Percentiles rank a stretch among this genome's conserved stretches.
Evolutionary conservation across 495 filamentous ascomycete genomes (phyloP).

Genomic region (Darksidea phi): DNA sequence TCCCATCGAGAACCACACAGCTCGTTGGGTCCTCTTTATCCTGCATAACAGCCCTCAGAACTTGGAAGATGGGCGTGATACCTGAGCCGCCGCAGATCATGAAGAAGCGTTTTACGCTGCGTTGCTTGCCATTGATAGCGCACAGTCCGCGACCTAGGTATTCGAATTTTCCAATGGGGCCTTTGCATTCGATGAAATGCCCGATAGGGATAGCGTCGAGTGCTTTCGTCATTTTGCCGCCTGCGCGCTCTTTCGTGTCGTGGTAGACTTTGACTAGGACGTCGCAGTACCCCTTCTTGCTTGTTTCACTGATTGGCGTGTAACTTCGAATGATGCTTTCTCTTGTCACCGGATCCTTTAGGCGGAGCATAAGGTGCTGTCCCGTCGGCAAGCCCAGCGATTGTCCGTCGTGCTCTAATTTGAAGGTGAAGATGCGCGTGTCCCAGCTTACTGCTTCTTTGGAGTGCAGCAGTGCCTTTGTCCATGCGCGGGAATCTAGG

Average conservation of each 20-base stretch:
- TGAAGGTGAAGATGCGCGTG: slow-evolving; percentile 79
- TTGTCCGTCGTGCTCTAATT: slow-evolving; percentile 71
- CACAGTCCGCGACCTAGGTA: slow-evolving; percentile 71
- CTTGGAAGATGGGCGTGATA: slow-evolving; percentile 90
- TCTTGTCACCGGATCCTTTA: slow-evolving; percentile 65
- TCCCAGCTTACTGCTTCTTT: slow-evolving; percentile 74
- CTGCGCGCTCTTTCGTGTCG: slow-evolving; percentile 55
- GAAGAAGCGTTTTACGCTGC: slow-evolving; percentile 65
- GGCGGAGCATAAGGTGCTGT: slow-evolving; percentile 85
- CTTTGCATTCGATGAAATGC: slow-evolving; percentile 79
- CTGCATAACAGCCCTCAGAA: slow-evolving; percentile 73
- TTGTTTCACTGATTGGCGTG: slow-evolving; percentile 74
- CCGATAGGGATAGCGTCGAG: slow-evolving; percentile 71
- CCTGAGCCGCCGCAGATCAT: slow-evolving; percentile 92
- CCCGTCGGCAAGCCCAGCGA: slow-evolving; percentile 78
- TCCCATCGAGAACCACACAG: slow-evolving; percentile 78
- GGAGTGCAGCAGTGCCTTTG: slow-evolving; percentile 60
- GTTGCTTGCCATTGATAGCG: slow-evolving; percentile 56
- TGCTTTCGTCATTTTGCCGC: slow-evolving; percentile 83
- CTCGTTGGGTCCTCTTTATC: slow-evolving; percentile 56
- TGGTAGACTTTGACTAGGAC: slow-evolving; percentile 88
- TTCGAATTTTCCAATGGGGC: slow-evolving; percentile 84
- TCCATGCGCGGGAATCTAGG: slow-evolving; percentile 71
- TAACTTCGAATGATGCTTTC: slow-evolving; percentile 83
- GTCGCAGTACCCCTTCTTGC: slow-evolving; percentile 61